These are phyloP conservation scores for Paraphoma sp. DNA, from an alignment of 2,329 filamentous ascomycete species.

Conservation along the genomic window DNA sequence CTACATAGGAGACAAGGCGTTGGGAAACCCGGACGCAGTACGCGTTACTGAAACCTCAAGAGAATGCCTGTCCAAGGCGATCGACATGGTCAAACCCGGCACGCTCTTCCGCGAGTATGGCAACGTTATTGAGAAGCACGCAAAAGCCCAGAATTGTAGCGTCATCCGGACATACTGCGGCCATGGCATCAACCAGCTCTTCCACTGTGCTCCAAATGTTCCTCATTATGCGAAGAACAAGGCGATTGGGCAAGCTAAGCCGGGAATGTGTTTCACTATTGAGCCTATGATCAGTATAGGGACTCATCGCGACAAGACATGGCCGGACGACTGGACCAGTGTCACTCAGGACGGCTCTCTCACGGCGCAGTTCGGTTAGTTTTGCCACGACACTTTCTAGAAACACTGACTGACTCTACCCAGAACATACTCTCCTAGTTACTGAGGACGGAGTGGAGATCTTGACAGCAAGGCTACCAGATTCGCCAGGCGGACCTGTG, in stretches of 20 bases:
- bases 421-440: slow-evolving; percentile 82
- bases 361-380: slow-evolving; percentile 89
- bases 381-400: neutral
- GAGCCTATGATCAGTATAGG: slow-evolving; percentile 98
- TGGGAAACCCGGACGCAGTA: slow-evolving; percentile 83
- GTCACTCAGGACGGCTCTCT: slow-evolving; percentile 86
- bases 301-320: slow-evolving; percentile 89
- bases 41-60: slow-evolving; percentile 89
- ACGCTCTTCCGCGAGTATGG: slow-evolving; percentile 92
- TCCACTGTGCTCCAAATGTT: slow-evolving; percentile 92
- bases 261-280: slow-evolving; percentile 98
- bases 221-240: slow-evolving; percentile 99
- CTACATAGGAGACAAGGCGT: slow-evolving; percentile 90
- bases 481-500: slow-evolving; percentile 78
- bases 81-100: slow-evolving; percentile 90
- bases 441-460: slow-evolving; percentile 84
- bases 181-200: slow-evolving; percentile 91
- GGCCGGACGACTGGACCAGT: slow-evolving; percentile 99
- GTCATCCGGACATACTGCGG: slow-evolving; percentile 97
- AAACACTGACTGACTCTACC: slow-evolving; percentile 13
- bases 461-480: slow-evolving; percentile 73
- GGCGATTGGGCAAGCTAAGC: slow-evolving; percentile 90
- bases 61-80: slow-evolving; percentile 88
- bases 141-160: slow-evolving; percentile 83
- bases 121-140: slow-evolving; percentile 93